Percentiles rank a stretch among this genome's conserved stretches.
These are phyloP conservation scores for Vitis hybrid DNA, from an alignment of 177 flowering plant genomes.

Conservation along the genomic window DNA sequence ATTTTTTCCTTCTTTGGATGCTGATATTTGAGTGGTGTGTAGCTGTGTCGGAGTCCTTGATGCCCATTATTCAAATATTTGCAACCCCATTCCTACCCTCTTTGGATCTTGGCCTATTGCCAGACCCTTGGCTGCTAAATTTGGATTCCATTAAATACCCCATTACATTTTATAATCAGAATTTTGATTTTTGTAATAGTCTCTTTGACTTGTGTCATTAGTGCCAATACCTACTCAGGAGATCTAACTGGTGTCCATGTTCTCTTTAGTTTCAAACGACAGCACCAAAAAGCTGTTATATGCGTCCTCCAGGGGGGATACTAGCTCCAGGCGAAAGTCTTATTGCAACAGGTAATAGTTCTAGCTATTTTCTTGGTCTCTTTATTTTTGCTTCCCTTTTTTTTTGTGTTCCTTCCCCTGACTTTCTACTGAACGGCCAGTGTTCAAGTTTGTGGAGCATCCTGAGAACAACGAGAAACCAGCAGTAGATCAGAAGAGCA, in stretches of 20 bases:
- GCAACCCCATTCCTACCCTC: no score
- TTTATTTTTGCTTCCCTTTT: neutral
- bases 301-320: constrained; percentile 54
- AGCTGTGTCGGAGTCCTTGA: no score
- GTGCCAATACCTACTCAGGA: neutral
- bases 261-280: constrained; percentile 48
- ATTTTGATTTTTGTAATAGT: neutral
- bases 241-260: neutral
- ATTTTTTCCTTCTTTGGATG: neutral
- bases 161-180: no score
- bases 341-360: constrained; percentile 40
- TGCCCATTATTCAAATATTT: no score
- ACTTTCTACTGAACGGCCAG: constrained; percentile 17
- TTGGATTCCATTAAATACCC: no score
- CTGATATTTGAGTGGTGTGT: neutral
- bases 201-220: neutral
- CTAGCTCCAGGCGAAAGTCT: constrained; percentile 50
- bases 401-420: neutral
- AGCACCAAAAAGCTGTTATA: constrained; percentile 52
- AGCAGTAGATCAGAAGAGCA: constrained; percentile 34
- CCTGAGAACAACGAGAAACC: constrained; percentile 43
- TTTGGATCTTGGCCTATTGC: no score
- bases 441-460: constrained; percentile 55
- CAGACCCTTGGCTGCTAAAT: no score
- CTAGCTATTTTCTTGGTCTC: no score